Evolutionary conservation across 805 yeast species (phyloP), one percentile per base, ranked within the genome.

Genomic region (Middelhovenomyces tepae): DNA sequence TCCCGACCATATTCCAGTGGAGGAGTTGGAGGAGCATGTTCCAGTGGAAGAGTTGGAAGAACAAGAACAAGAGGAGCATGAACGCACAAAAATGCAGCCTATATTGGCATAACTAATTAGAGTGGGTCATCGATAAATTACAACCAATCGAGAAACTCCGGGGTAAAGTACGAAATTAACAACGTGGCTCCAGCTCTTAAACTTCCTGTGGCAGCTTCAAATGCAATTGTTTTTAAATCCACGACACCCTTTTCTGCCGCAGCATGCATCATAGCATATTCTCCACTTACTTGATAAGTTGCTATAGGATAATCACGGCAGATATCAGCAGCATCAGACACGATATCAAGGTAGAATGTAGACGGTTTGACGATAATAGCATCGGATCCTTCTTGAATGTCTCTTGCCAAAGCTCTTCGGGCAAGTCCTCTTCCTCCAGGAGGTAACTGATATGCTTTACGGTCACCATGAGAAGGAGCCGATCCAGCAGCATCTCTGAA

Each of bases 401-500:
- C 98, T 52, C 98, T 75, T 21, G 60, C 53, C 45, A 91, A 62
- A 1, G 98, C 98, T 42, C 98, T 67, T 50, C 93, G 79, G 7
- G 97, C 98, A 37, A 91, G 67, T 0, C 98, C 98, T 30, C 82
- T 72, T 16, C 94, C 95, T 13, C 86, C 93, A 3, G 87, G 71
- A 7, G 98, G 98, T 39, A 91, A 68, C 62, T 91, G 98, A 59
- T 91, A 91, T 43, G 84, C 73, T 55, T 78, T 82, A 55, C 98
- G 74, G 58, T 91, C 96, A 35, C 98, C 98, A 39, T 73, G 68
- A 14, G 83, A 70, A 7, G 98, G 97, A 3, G 78, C 67, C 33
- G 94, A 80, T 22, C 93, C 91, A 3, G 97, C 98, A 28, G 96
- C 96, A 48, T 91, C 98, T 56, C 98, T 71, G 67, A 91, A 91